Evolutionary conservation across 345 rosid species (phyloP).

Genomic region (Pelargonium nanum): DNA sequence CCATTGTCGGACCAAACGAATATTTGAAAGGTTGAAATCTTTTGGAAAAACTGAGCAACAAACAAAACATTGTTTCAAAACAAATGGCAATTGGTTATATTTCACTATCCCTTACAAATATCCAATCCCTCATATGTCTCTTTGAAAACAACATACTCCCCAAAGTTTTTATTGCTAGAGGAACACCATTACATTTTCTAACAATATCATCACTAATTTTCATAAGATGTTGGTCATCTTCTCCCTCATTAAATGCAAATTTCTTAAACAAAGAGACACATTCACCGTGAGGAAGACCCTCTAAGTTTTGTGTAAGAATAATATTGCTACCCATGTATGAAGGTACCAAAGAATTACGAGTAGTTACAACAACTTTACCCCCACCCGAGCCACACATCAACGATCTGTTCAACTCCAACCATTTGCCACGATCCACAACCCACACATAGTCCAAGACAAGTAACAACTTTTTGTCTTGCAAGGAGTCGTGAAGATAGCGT

Average conservation of each 20-base stretch:
- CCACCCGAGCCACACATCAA: background rate
- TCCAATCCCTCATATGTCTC: background rate
- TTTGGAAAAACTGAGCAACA: conserved; percentile 22
- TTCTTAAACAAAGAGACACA: too few species aligned
- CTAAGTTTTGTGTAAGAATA: too few species aligned
- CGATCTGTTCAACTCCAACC: background rate
- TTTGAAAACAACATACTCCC: too few species aligned
- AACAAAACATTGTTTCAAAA: conserved; percentile 15
- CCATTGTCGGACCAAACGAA: conserved; percentile 16
- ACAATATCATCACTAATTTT: too few species aligned
- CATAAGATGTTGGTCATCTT: too few species aligned
- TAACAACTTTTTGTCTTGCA: background rate
- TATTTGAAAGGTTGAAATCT: conserved; percentile 9
- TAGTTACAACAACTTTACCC: conserved; percentile 3
- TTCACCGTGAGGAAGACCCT: too few species aligned
- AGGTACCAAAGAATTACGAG: too few species aligned
- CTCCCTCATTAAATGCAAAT: too few species aligned
- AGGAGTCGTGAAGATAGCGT: too few species aligned
- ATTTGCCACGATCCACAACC: background rate
- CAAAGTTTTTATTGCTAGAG: too few species aligned
- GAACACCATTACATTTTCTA: too few species aligned
- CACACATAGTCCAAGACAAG: conserved; percentile 11
- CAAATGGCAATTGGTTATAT: background rate
- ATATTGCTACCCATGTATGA: too few species aligned
- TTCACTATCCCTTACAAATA: background rate